Evolutionary conservation across 2,329 filamentous ascomycete species (phyloP).

Genomic region (Aschersonia sp.): DNA sequence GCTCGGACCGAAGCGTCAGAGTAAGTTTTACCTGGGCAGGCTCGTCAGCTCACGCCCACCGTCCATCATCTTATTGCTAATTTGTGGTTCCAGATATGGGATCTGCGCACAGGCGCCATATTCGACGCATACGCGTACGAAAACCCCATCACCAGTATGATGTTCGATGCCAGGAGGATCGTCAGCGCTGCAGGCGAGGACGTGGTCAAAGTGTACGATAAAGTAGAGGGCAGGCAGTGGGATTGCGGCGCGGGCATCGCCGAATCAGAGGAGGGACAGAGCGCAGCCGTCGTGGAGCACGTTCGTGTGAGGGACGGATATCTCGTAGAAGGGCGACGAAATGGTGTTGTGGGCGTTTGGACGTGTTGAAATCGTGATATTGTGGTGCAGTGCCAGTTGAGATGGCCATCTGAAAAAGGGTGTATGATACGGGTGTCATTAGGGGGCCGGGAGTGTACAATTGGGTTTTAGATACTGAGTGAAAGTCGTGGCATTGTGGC

Average conservation of each 20-base stretch:
- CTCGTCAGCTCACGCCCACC: too few species aligned
- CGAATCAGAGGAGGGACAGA: conserved; percentile 50
- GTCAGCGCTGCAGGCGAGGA: conserved; percentile 82
- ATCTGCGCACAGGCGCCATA: conserved; percentile 89
- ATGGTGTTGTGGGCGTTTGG: conserved; percentile 87
- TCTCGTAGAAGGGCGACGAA: conserved; percentile 74
- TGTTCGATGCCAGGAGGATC: conserved; percentile 86
- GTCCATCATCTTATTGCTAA: conserved; percentile 3
- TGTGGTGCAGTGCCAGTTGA: too few species aligned
- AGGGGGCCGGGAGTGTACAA: too few species aligned
- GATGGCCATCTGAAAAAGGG: too few species aligned
- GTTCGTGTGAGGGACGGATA: conserved; percentile 92
- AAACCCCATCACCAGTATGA: conserved; percentile 83
- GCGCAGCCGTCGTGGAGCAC: conserved; percentile 59
- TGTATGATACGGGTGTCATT: too few species aligned
- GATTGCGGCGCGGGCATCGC: conserved; percentile 77
- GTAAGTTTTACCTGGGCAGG: conserved; percentile 39
- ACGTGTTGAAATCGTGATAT: conserved; percentile 36
- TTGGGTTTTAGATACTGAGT: too few species aligned
- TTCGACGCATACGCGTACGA: conserved; percentile 95
- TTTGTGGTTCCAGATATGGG: conserved; percentile 67
- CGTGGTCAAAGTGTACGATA: conserved; percentile 96
- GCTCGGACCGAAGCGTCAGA: conserved; percentile 80
- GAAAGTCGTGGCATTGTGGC: too few species aligned
- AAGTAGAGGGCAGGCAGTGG: conserved; percentile 91